A percentile compares a stretch with the other conserved stretches of the same genome.
phyloP scores from a whole-genome alignment of 805 yeast species.

The Tanozyma kutaoensis region DNA sequence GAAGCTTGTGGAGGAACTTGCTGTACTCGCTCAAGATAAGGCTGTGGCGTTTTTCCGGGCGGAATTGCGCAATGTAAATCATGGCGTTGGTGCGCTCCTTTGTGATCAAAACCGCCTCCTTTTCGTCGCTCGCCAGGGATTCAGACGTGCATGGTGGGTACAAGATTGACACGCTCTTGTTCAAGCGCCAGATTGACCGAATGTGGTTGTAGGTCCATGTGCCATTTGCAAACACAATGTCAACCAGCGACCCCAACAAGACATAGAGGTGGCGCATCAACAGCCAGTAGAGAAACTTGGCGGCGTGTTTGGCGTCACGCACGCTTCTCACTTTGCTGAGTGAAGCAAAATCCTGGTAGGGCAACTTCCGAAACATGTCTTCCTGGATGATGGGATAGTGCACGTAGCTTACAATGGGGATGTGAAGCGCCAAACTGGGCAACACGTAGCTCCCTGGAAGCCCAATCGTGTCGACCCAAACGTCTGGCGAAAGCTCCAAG shows the following conservation, averaged over 20 bases:
- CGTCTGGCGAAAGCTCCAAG: constrained; percentile 59
- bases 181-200: constrained; percentile 43
- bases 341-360: constrained; percentile 9
- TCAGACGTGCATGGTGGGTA: constrained; percentile 90
- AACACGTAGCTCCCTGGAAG: constrained; percentile 72
- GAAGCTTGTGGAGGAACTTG: constrained; percentile 26
- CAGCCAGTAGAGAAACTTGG: constrained; percentile 59
- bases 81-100: constrained; percentile 27
- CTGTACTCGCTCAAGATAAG: constrained; percentile 55
- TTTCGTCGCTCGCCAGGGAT: constrained; percentile 10
- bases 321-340: constrained; percentile 6
- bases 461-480: constrained; percentile 93
- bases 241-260: constrained; percentile 52
- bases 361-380: constrained; percentile 69
- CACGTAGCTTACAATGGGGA: constrained; percentile 81
- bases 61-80: constrained; percentile 76
- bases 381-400: constrained; percentile 87
- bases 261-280: constrained; percentile 50
- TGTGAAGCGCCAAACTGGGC: constrained; percentile 36
- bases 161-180: constrained; percentile 23
- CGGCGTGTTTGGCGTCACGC: constrained; percentile 14
- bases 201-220: constrained; percentile 88
- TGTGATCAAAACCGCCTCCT: constrained; percentile 1
- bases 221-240: constrained; percentile 64
- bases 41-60: constrained; percentile 88